Percentiles rank a stretch among this genome's conserved stretches.
Conservation (phyloP, 495 filamentous ascomycete genomes). For the Parathielavia hyrcaniae region DNA sequence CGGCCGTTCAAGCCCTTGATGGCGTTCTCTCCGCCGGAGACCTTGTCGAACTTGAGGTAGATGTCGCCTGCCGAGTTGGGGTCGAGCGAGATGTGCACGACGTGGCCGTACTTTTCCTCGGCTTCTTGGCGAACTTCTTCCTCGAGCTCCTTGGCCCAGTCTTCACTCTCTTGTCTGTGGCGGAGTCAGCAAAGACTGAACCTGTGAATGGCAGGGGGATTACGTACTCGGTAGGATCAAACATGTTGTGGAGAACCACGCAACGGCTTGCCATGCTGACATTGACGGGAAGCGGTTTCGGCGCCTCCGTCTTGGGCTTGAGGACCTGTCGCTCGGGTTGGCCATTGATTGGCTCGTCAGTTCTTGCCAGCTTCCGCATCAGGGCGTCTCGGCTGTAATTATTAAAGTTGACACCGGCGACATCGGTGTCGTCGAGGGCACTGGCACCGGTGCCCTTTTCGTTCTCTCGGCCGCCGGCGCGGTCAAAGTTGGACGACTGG, state of each 20-base stretch:
- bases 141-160: conserved; percentile 89
- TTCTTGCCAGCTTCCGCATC: conserved; percentile 96
- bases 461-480: conserved; percentile 81
- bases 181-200: conserved; percentile 40
- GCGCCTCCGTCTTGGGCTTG: conserved; percentile 64
- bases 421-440: conserved; percentile 95
- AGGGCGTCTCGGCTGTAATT: conserved; percentile 96
- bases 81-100: conserved; percentile 96
- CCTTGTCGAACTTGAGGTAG: conserved; percentile 95
- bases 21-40: conserved; percentile 90
- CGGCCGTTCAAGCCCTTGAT: conserved; percentile 96
- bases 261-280: conserved; percentile 92
- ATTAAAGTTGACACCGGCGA: conserved; percentile 97
- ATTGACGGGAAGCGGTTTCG: conserved; percentile 71
- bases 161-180: conserved; percentile 73
- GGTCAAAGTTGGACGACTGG: conserved; percentile 87
- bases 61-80: conserved; percentile 91
- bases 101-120: conserved; percentile 91
- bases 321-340: conserved; percentile 62
- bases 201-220: neutral
- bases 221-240: conserved; percentile 82
- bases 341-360: conserved; percentile 71
- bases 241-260: conserved; percentile 92
- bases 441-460: conserved; percentile 91
- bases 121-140: conserved; percentile 92